Percentiles rank a stretch among this genome's conserved stretches.
Conservation (phyloP, 1,284 basidiomycete genomes). For the Cutaneotrichosporon spelunceum region DNA sequence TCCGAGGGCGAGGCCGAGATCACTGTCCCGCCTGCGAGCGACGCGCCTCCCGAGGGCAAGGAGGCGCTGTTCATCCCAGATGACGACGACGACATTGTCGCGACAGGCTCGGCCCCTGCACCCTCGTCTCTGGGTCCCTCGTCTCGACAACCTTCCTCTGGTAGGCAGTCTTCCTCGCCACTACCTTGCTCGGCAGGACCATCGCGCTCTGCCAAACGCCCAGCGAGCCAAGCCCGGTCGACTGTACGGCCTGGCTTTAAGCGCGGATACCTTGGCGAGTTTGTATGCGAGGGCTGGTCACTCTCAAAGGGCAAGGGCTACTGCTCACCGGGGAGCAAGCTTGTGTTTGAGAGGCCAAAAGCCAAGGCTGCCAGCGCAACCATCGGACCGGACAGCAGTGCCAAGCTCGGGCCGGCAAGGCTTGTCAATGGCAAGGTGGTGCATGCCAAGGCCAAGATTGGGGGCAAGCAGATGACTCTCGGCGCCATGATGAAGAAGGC, state of each 20-base stretch:
- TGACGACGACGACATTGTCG: slow-evolving; percentile 14
- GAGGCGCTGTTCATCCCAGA: slow-evolving; percentile 20
- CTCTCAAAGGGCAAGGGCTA: slow-evolving; percentile 52
- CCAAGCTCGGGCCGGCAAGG: slow-evolving; percentile 38
- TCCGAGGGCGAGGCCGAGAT: slow-evolving; percentile 4
- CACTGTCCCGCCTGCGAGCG: not conserved
- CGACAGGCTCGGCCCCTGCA: not conserved
- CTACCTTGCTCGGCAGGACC: slow-evolving; percentile 14
- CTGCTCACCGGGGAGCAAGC: slow-evolving; percentile 44
- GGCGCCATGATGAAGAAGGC: slow-evolving; percentile 47
- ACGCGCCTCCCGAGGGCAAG: not conserved
- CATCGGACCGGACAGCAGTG: slow-evolving; percentile 17
- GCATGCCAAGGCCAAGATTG: slow-evolving; percentile 34
- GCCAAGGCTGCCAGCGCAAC: slow-evolving; percentile 26
- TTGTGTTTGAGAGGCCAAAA: slow-evolving; percentile 46
- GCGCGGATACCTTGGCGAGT: slow-evolving; percentile 50
- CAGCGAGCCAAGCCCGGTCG: slow-evolving; percentile 1
- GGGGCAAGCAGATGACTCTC: slow-evolving; percentile 43
- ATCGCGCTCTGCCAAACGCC: slow-evolving; percentile 12
- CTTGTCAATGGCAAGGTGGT: slow-evolving; percentile 48
- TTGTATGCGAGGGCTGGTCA: slow-evolving; percentile 51
- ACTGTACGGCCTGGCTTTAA: slow-evolving; percentile 31
- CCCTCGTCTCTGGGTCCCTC: not conserved
- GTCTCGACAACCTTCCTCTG: slow-evolving; percentile 18
- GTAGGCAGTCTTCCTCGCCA: slow-evolving; percentile 15